Conservation (phyloP, 176 grass and related monocot species). For the Cocos nucifera region DNA sequence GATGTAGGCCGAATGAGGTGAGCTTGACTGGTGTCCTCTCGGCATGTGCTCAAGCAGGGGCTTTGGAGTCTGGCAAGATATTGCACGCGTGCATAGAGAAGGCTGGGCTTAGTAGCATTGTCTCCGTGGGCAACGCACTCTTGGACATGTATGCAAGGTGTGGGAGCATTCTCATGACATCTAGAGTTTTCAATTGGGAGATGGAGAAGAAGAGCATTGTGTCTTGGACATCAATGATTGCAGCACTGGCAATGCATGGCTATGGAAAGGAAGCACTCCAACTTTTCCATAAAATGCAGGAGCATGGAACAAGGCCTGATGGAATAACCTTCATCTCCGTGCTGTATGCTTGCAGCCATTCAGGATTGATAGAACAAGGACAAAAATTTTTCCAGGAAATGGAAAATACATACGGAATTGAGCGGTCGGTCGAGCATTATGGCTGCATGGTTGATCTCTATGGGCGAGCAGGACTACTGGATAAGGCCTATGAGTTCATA, state of each 20-base stretch:
- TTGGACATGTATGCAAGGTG: slow-evolving; percentile 20
- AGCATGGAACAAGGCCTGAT: slow-evolving; percentile 7
- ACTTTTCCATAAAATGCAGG: slow-evolving; percentile 21
- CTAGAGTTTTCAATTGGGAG: slow-evolving; percentile 13
- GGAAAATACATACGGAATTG: slow-evolving; percentile 8
- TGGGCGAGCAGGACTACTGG: slow-evolving; percentile 17
- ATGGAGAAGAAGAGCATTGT: slow-evolving; percentile 11
- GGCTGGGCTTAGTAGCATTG: neutral
- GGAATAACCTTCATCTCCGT: slow-evolving; percentile 21
- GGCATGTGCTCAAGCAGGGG: slow-evolving; percentile 20
- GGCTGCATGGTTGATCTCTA: slow-evolving; percentile 28
- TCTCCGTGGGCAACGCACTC: slow-evolving; percentile 10
- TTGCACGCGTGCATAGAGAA: slow-evolving; percentile 11
- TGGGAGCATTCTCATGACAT: slow-evolving; percentile 14
- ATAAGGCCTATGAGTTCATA: slow-evolving; percentile 21
- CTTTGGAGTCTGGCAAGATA: slow-evolving; percentile 12
- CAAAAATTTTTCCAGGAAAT: slow-evolving; percentile 7
- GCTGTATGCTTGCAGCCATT: slow-evolving; percentile 24
- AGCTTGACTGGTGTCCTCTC: slow-evolving; percentile 19
- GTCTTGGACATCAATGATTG: slow-evolving; percentile 25
- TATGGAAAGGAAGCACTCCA: slow-evolving; percentile 14
- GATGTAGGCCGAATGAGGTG: slow-evolving; percentile 7
- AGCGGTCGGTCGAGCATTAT: slow-evolving; percentile 17
- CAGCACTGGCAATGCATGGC: slow-evolving; percentile 18
- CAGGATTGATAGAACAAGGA: slow-evolving; percentile 19